Conservation (phyloP, 163 green algal genomes). For the Trebouxiophyceae sp. region DNA sequence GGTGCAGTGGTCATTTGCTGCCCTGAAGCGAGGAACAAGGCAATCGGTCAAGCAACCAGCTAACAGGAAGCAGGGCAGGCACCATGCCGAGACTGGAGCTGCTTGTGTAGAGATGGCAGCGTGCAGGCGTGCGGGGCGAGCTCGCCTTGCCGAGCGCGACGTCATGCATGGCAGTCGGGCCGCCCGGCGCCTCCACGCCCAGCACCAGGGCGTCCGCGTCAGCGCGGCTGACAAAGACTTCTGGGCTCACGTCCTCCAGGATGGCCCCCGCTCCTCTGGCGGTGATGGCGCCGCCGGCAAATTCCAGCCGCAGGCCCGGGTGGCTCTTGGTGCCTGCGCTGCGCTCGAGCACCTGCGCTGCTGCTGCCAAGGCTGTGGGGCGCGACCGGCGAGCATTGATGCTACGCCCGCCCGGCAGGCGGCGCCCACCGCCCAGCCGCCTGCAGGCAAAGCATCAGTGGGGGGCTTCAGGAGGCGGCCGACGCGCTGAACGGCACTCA, state of each 20-base stretch:
- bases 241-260: background rate
- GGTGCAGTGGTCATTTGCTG: background rate
- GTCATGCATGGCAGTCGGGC: conserved; percentile 30
- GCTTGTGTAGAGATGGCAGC: no score
- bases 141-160: conserved; percentile 41
- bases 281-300: background rate
- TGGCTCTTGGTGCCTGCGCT: no score
- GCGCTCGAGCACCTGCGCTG: no score
- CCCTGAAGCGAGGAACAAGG: conserved; percentile 1
- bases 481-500: no score
- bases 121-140: conserved; percentile 5
- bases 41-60: conserved; percentile 2
- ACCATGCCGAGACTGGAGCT: no score
- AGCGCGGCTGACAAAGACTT: background rate
- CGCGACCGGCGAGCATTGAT: no score
- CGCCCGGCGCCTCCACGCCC: conserved; percentile 24
- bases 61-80: no score
- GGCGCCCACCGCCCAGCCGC: no score
- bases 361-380: no score
- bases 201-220: conserved; percentile 34
- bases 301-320: background rate
- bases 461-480: no score
- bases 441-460: no score
- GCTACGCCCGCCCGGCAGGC: no score
- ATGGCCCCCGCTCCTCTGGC: background rate